phyloP scores from a whole-genome alignment of 2,329 filamentous ascomycete species.

The Fusarium sp. region DNA sequence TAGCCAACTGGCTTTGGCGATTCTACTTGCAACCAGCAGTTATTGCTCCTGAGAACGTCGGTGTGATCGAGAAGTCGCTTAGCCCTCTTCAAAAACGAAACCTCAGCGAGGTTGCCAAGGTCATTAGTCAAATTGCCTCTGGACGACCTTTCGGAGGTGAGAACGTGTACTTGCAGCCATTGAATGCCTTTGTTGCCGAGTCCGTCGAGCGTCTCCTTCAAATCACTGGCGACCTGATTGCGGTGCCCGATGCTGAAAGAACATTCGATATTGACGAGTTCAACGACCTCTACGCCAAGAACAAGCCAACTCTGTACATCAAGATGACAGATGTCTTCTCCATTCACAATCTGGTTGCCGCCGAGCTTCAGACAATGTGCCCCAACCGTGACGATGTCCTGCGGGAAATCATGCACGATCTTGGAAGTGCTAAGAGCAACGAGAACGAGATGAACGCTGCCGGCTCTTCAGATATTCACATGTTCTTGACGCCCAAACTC shows the following conservation, averaged over 20 bases:
- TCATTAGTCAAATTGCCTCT: constrained; percentile 88
- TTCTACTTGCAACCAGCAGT: constrained; percentile 93
- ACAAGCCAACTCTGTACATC: constrained; percentile 98
- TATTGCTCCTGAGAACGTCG: constrained; percentile 89
- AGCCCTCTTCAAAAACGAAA: constrained; percentile 95
- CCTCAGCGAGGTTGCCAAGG: constrained; percentile 88
- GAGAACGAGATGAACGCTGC: constrained; percentile 92
- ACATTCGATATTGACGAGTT: constrained; percentile 99
- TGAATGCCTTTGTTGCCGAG: constrained; percentile 91
- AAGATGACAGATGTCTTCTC: constrained; percentile 98
- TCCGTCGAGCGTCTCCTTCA: constrained; percentile 82
- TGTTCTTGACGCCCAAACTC: constrained; percentile 89
- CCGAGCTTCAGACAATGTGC: constrained; percentile 81
- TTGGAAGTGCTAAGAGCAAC: constrained; percentile 96
- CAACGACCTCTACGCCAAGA: constrained; percentile 96
- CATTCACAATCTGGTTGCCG: constrained; percentile 87
- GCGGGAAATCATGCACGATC: constrained; percentile 89
- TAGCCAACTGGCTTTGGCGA: constrained; percentile 93
- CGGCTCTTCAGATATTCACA: constrained; percentile 87
- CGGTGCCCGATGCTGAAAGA: constrained; percentile 85
- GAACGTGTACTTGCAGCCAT: constrained; percentile 93
- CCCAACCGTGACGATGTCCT: constrained; percentile 86
- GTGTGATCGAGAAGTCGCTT: constrained; percentile 88
- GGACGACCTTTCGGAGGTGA: constrained; percentile 92
- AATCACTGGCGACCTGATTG: constrained; percentile 81